Percentiles rank a stretch among this genome's conserved stretches.
Evolutionary conservation across 1,139 yeast genomes (phyloP).

Genomic region (Taphrina flavorubra): DNA sequence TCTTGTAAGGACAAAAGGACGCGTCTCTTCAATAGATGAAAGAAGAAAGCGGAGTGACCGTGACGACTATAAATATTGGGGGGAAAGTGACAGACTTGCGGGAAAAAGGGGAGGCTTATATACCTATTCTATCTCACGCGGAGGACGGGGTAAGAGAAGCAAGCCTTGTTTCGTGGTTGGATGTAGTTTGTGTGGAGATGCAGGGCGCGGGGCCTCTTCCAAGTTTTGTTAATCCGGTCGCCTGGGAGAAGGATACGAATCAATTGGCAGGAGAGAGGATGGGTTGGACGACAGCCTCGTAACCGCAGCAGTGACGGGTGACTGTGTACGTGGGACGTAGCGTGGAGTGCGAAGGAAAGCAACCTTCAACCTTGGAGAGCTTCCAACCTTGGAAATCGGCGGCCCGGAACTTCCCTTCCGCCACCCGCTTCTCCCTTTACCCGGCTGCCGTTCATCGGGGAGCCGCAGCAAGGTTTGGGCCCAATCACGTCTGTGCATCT

Average conservation of each 20-base stretch:
- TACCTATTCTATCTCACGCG: constrained; percentile 6
- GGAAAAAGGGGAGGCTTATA: constrained; percentile 14
- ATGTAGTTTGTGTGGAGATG: background rate
- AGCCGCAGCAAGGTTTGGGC: background rate
- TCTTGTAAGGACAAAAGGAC: constrained; percentile 11
- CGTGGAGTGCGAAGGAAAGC: no score
- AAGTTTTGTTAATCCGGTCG: constrained; percentile 4
- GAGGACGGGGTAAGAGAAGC: constrained; percentile 7
- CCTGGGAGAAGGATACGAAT: background rate
- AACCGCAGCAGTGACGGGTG: no score
- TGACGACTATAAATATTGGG: background rate
- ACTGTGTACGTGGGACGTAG: no score
- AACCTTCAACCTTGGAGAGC: no score
- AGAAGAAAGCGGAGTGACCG: constrained; percentile 3
- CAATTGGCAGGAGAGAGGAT: no score
- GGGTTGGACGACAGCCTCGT: no score
- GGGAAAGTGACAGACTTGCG: background rate
- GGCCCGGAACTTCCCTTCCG: no score
- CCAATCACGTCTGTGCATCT: background rate
- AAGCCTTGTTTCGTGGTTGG: background rate
- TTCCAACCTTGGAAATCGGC: no score
- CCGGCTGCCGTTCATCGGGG: background rate
- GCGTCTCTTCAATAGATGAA: constrained; percentile 8
- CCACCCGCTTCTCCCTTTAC: background rate
- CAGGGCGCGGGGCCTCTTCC: background rate